phyloP scores from a whole-genome alignment of 768 basidiomycete genomes.

The Glaciozyma martinii region DNA sequence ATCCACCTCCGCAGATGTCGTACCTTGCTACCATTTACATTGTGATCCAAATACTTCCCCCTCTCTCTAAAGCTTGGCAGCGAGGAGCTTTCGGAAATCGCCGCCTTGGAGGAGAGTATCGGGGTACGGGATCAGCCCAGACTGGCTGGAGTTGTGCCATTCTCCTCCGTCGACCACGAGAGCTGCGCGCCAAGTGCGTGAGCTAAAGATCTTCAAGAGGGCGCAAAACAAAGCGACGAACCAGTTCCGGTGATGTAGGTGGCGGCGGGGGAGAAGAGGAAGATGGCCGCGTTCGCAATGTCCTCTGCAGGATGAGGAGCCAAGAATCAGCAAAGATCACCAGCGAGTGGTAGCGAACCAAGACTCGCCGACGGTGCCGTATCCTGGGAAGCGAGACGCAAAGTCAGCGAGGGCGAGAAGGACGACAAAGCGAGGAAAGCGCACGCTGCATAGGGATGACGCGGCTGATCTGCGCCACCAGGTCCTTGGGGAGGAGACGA shows the following conservation, averaged over 20 bases:
- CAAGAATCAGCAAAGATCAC: background rate
- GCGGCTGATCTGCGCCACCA: constrained; percentile 22
- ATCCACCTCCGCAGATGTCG: no score
- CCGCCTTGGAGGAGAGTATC: background rate
- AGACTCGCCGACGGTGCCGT: no score
- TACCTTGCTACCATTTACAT: no score
- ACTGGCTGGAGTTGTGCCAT: background rate
- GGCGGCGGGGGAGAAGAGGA: constrained; percentile 45
- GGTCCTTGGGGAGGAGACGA: constrained; percentile 38
- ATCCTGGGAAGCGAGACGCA: background rate
- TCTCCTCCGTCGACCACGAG: background rate
- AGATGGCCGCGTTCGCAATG: constrained; percentile 42
- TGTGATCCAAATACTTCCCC: no score
- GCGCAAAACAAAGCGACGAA: constrained; percentile 32
- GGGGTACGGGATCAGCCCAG: background rate
- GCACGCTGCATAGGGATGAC: constrained; percentile 35
- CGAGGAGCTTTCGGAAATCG: background rate
- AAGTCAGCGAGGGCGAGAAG: background rate
- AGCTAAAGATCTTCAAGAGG: background rate
- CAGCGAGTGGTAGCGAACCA: background rate
- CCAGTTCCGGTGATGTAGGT: constrained; percentile 35
- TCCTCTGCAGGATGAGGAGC: constrained; percentile 33
- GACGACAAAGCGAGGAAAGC: constrained; percentile 2
- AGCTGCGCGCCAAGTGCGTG: background rate
- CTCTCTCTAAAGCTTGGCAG: background rate